Base-by-base conservation (phyloP, 73 alveolate genomes). In the Tetrahymena malaccensis region DNA sequence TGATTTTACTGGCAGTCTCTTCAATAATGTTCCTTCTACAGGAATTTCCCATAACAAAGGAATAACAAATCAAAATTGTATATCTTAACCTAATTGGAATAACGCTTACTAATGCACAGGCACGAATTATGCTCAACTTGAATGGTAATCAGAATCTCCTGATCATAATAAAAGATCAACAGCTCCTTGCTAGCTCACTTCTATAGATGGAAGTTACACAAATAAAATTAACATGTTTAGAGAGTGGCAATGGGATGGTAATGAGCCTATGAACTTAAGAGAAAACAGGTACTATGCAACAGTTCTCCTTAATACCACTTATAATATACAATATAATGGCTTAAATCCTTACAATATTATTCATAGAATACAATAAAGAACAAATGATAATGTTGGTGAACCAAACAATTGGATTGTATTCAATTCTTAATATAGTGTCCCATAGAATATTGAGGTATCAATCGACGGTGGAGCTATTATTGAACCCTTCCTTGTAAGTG, bases 221-320 rank as follows among this genome's bases (percentile, higher is more conserved):
- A 95, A 95, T 85, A 25, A 58, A n/a, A 34, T 95, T 13, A 95
- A 95, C 93, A 43, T 93, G 34, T 95, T 85, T 40, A 93, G 85
- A 33, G 96, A 95, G 85, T 95, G 96, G 96, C 38, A 85, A 34
- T 95, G 96, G 96, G 83, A 95, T 95, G 96, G 96, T 35, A 94
- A 94, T 44, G 96, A 95, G 70, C 96, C 96, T 34, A 43, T 58
- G 85, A 95, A 95, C 38, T 31, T 43, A n/a, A 95, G 96, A 89
- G 96, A 95, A 34, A 85, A 94, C 4, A 95, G 93, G 25, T 95
- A 84, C 43, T 55, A 85, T 33, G 96, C 95, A 19, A 27, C 93
- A 10, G 85, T 57, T 6, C 43, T 55, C 40, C 37, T 85, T 0
- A 44, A 44, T 25, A 85, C 96, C 25, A 44, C 93, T 12, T 85